Evolutionary conservation across 2,329 filamentous ascomycete genomes (phyloP), one percentile per base, ranked within the genome.

Genomic region (Pyricularia pennisetigena): DNA sequence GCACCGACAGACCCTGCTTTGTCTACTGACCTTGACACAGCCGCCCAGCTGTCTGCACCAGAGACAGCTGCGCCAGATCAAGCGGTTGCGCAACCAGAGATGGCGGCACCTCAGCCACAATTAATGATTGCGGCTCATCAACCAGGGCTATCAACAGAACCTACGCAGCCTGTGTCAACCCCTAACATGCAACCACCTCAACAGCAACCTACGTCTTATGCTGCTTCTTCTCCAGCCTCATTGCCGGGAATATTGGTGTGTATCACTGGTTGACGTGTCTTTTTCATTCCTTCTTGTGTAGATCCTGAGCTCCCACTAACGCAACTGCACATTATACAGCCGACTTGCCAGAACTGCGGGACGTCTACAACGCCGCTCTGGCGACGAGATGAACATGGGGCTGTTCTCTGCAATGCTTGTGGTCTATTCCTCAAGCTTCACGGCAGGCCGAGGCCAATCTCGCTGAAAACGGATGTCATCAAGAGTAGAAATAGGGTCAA

Each of bases 401-500:
- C 93, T 0, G 94, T 99, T 54, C 90, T 99, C 67, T 99, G 95
- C 88, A 99, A 99, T 81, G 95, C 95, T 75, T 99, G 95, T 80
- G 95, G 95, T 70, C 86, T 99, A 69, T 99, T 98, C 80, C 86
- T 98, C 75, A 99, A 99, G 85, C 86, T 99, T 73, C 95, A 99
- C 78, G 94, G 94, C 71, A 91, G 94, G 29, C 88, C 95, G 70
- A 90, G 95, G 68, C 95, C 95, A 73, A 97, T 97, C 78, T 97
- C 92, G 74, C 86, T 99, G 74, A 99, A 99, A 85, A 98, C 95
- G 65, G 95, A 99, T 83, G 94, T 98, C 73, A 99, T 99, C 82
- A 99, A 99, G 84, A 97, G 94, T 82, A 93, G 95, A 75, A 99
- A 99, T 81, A 89, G 95, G 72, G 94, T 98, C 74, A 98, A 98